Evolutionary conservation across 78 protist species (phyloP).

Genomic region (Chrysochromulina parva): DNA sequence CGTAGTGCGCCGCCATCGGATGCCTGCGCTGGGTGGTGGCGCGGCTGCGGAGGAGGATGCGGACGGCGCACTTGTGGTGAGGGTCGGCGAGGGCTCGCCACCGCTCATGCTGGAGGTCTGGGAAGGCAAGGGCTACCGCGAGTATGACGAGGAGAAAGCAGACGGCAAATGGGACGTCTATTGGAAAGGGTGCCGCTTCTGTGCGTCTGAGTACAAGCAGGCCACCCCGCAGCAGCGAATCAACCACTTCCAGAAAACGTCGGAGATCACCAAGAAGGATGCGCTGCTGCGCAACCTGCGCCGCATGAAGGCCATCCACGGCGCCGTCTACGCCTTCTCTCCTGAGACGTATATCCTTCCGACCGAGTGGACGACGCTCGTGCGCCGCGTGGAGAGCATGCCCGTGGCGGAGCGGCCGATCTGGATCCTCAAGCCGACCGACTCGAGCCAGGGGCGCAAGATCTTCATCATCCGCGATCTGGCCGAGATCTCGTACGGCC

Average conservation of each 20-base stretch:
- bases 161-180: background rate
- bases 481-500: background rate
- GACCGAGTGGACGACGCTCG: background rate
- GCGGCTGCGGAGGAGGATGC: too few relatives aligned
- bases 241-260: slow-evolving; percentile 15
- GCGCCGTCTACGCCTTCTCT: background rate
- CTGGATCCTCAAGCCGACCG: slow-evolving; percentile 29
- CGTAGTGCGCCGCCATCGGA: too few relatives aligned
- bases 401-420: background rate
- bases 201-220: background rate
- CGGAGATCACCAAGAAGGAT: background rate
- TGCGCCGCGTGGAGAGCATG: background rate
- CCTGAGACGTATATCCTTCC: slow-evolving; percentile 10
- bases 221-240: background rate
- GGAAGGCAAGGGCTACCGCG: background rate
- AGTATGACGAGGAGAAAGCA: background rate
- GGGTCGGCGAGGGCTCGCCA: background rate
- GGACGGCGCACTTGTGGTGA: background rate
- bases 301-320: background rate
- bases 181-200: background rate
- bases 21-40: too few relatives aligned
- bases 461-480: background rate
- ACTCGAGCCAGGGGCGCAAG: background rate
- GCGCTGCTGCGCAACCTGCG: slow-evolving; percentile 2
- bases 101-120: background rate